A percentile compares a stretch with the other conserved stretches of the same genome.
Conservation (phyloP, 805 yeast genomes). For the Metschnikowia rubicola region DNA sequence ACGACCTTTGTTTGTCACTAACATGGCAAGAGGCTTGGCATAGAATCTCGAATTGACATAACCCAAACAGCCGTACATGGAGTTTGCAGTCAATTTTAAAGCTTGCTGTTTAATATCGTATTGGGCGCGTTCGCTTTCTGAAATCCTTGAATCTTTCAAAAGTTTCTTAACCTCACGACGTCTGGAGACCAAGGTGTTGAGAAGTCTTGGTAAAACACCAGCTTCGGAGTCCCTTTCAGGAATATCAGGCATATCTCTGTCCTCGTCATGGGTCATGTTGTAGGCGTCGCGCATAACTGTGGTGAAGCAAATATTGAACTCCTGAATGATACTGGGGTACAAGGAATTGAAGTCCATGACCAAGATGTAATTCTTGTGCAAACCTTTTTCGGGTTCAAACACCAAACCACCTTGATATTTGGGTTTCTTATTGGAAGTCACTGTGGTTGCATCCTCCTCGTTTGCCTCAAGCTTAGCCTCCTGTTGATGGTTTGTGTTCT, state of each 20-base stretch:
- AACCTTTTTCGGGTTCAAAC: constrained; percentile 93
- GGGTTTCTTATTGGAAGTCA: constrained; percentile 58
- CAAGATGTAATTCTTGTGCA: constrained; percentile 80
- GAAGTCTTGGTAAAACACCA: constrained; percentile 84
- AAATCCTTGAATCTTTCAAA: constrained; percentile 68
- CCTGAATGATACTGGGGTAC: constrained; percentile 96
- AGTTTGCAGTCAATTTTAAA: constrained; percentile 91
- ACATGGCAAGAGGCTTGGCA: constrained; percentile 93
- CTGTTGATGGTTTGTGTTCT: constrained; percentile 33
- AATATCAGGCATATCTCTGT: constrained; percentile 60
- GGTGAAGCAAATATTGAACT: constrained; percentile 93
- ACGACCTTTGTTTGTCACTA: constrained; percentile 92
- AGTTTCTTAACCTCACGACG: constrained; percentile 90
- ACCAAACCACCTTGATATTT: constrained; percentile 92
- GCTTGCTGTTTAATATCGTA: constrained; percentile 96
- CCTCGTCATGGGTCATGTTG: constrained; percentile 43
- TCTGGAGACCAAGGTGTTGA: constrained; percentile 80
- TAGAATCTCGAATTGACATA: constrained; percentile 87
- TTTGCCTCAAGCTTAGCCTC: constrained; percentile 30
- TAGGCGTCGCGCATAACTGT: constrained; percentile 73
- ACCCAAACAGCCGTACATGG: constrained; percentile 99
- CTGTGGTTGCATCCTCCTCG: constrained; percentile 43
- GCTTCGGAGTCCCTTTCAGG: constrained; percentile 57
- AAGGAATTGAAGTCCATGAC: constrained; percentile 98
- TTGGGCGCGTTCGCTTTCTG: constrained; percentile 66